Evolutionary conservation across 1,284 basidiomycete species (phyloP).

Genomic region (Peniophora sp.): DNA sequence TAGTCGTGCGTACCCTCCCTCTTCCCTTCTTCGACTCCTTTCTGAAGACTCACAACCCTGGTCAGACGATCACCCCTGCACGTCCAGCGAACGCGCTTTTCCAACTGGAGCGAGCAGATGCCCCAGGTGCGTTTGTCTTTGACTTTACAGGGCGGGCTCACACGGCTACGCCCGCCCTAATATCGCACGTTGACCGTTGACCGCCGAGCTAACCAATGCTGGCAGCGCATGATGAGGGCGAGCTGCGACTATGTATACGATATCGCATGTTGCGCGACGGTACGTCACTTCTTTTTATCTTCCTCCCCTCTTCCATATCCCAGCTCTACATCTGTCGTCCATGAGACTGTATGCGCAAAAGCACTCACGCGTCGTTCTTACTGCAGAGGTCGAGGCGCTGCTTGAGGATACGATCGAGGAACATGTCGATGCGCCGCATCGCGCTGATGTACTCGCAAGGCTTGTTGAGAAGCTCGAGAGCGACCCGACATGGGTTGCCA

Average conservation of each 20-base stretch:
- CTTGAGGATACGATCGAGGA: slow-evolving; percentile 42
- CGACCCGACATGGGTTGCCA: slow-evolving; percentile 56
- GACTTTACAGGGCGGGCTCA: slow-evolving; percentile 30
- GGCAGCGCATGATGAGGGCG: slow-evolving; percentile 28
- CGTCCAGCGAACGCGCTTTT: slow-evolving; percentile 71
- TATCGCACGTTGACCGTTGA: background rate
- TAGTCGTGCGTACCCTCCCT: slow-evolving; percentile 16
- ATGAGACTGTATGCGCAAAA: background rate
- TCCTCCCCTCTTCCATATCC: background rate
- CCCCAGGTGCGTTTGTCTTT: slow-evolving; percentile 23
- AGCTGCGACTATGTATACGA: slow-evolving; percentile 51
- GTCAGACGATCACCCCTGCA: slow-evolving; percentile 61
- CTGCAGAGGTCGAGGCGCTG: slow-evolving; percentile 52
- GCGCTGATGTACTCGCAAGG: slow-evolving; percentile 17
- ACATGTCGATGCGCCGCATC: background rate
- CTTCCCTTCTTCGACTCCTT: background rate
- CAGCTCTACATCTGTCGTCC: slow-evolving; percentile 4
- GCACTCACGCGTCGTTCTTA: too few relatives aligned
- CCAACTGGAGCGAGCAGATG: slow-evolving; percentile 49
- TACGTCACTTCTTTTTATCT: slow-evolving; percentile 17
- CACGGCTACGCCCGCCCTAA: background rate
- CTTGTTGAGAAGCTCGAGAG: slow-evolving; percentile 54
- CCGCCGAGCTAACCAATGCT: background rate
- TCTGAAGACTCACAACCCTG: slow-evolving; percentile 1
- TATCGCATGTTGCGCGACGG: slow-evolving; percentile 75